These are phyloP conservation scores for Clonostachys sp. DNA, from an alignment of 2,329 filamentous ascomycete genomes.

Conservation along the genomic window DNA sequence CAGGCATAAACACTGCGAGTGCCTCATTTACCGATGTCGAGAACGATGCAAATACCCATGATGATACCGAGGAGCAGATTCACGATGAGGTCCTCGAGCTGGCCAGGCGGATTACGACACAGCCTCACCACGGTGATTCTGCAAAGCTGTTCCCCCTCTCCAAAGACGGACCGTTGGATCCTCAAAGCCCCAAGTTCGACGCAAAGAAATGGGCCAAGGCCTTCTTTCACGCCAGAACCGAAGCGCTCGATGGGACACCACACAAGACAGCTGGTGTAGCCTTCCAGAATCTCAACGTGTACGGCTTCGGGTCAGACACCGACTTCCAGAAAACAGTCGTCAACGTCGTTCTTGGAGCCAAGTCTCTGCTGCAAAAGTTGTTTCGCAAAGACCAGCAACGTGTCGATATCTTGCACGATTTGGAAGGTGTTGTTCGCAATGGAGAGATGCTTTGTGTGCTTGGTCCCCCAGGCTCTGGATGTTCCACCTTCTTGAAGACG, in stretches of 20 bases:
- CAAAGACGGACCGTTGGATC: conserved; percentile 10
- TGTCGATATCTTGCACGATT: conserved; percentile 42
- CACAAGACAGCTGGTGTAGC: conserved; percentile 24
- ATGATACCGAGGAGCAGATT: conserved; percentile 24
- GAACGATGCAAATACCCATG: conserved; percentile 4
- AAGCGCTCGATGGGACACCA: conserved; percentile 12
- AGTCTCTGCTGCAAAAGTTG: conserved; percentile 52
- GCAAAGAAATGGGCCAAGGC: conserved; percentile 31
- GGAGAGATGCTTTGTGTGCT: conserved; percentile 55
- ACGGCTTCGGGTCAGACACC: conserved; percentile 31
- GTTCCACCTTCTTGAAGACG: conserved; percentile 61
- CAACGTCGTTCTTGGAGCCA: conserved; percentile 32
- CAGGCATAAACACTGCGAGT: too few species aligned
- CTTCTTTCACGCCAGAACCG: conserved; percentile 12
- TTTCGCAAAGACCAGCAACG: conserved; percentile 20
- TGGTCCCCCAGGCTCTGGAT: conserved; percentile 49
- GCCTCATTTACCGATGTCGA: too few species aligned
- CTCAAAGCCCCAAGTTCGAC: conserved; percentile 42
- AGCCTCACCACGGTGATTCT: neutral
- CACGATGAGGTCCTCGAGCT: conserved; percentile 46
- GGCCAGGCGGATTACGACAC: conserved; percentile 39
- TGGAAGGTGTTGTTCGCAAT: conserved; percentile 46
- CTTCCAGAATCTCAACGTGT: conserved; percentile 37
- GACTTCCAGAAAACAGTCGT: conserved; percentile 37
- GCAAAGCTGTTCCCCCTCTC: conserved; percentile 1